Evolutionary conservation across 352 stramenopile species (phyloP).

Genomic region (Globisporangium echinulatum): DNA sequence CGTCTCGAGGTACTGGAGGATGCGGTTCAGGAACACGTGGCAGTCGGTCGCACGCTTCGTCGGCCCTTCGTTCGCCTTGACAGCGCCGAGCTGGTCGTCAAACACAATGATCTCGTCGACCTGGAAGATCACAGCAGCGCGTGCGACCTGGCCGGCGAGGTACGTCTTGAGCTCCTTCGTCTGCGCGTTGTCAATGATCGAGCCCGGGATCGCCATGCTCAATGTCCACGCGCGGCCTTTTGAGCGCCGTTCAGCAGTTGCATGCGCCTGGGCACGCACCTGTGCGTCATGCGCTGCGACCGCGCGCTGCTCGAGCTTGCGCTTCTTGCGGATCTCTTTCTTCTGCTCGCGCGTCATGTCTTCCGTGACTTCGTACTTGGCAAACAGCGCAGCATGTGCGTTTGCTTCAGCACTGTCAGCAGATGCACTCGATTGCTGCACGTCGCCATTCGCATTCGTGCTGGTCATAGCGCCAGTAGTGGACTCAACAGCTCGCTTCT

Average conservation of each 20-base stretch:
- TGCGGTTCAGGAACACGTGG: slow-evolving; percentile 81
- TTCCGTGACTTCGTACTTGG: slow-evolving; percentile 17
- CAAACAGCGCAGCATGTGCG: slow-evolving; percentile 6
- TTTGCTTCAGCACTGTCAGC: neutral
- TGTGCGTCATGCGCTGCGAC: slow-evolving; percentile 24
- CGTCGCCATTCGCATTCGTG: slow-evolving; percentile 1
- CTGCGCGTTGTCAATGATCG: slow-evolving; percentile 96
- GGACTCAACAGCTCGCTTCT: slow-evolving; percentile 14
- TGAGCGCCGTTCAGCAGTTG: slow-evolving; percentile 31
- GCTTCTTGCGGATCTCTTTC: slow-evolving; percentile 65
- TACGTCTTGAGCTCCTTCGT: slow-evolving; percentile 96
- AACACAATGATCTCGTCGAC: slow-evolving; percentile 99
- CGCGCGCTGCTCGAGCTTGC: slow-evolving; percentile 52
- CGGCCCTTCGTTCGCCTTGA: slow-evolving; percentile 28
- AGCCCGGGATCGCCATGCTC: slow-evolving; percentile 95
- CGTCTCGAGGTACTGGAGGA: slow-evolving; percentile 98
- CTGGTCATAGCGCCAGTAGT: neutral
- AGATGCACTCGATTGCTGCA: neutral
- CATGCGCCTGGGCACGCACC: slow-evolving; percentile 26
- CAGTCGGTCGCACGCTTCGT: slow-evolving; percentile 68
- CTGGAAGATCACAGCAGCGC: slow-evolving; percentile 95
- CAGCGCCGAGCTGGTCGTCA: slow-evolving; percentile 90
- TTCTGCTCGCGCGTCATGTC: slow-evolving; percentile 54
- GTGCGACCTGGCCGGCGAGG: slow-evolving; percentile 93
- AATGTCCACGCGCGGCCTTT: slow-evolving; percentile 88